Evolutionary conservation across 768 basidiomycete species (phyloP), one percentile per base, ranked within the genome.

Genomic region (Neoboletus magnificus): DNA sequence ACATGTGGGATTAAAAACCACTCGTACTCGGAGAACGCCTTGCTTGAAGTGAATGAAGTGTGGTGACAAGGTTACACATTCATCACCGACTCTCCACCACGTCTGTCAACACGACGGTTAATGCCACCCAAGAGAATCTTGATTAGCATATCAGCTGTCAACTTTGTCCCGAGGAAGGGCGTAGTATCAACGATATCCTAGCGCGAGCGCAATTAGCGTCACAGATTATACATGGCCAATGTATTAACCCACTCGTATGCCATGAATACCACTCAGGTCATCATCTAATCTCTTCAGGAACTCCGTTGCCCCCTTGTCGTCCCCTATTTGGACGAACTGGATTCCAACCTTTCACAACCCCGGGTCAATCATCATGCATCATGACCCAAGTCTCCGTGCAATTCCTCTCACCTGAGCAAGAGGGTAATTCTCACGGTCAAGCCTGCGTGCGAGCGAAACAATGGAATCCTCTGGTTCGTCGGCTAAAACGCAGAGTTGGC

Each of bases 101-200:
- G 66, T 43, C 63, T 57, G 58, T 83, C 82, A 11, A 80, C 70
- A 16, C 79, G 70, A 4, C 84, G 76, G 64, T 86, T 85, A 51
- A 89, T 82, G 1, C 85, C 87, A 30, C 86, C 86, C 22, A 87
- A 68, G 11, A 88, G 72, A 35, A 84, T 79, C 69, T 89, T 89
- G 52, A 82, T 76, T 55, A 89, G 66, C 55, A 76, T 67, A 20
- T 79, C 77, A 1, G 77, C 75, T 37, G 66, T 77, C 56, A 87
- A 59, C 29, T 72, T 51, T 8, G 76, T 69, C 12, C 73, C 77
- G 7, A 68, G 65, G 59, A 77, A 86, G 5, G 80, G 80, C 0
- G 84, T 85, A 3, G 85, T 87, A 62, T 89, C 87, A 1, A 89
- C 85, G 23, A 89, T 89, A 62, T 89, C 87, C 76, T 84, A 32